phyloP scores from a whole-genome alignment of 139 green algal genomes.

The Edaphochlamys debaryana region DNA sequence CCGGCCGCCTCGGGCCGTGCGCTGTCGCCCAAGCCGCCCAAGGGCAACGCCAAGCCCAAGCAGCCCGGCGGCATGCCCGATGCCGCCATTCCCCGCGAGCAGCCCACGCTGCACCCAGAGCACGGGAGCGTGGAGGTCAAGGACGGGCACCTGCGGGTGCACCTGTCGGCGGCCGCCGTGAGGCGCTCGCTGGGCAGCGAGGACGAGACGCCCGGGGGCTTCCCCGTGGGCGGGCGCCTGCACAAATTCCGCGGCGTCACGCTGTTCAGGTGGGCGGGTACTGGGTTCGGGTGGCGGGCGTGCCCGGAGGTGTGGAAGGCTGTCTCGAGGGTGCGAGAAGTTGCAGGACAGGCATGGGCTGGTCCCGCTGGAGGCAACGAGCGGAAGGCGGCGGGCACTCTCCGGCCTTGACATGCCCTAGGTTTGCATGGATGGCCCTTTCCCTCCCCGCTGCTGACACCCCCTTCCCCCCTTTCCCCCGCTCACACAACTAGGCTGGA shows the following conservation, averaged over 20 bases:
- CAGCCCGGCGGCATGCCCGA: background rate
- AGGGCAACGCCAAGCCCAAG: too few relatives aligned
- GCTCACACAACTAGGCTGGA: too few relatives aligned
- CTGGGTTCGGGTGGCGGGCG: background rate
- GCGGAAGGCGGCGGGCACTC: too few relatives aligned
- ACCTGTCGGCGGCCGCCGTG: background rate
- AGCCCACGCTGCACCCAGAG: slow-evolving; percentile 18
- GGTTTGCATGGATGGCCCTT: too few relatives aligned
- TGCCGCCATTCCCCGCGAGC: background rate
- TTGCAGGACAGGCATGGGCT: background rate
- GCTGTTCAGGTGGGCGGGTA: slow-evolving; percentile 32
- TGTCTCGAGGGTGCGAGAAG: too few relatives aligned
- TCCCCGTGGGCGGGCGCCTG: background rate
- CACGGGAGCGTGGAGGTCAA: slow-evolving; percentile 37
- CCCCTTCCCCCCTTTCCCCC: too few relatives aligned
- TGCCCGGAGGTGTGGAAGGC: too few relatives aligned
- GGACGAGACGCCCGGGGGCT: background rate
- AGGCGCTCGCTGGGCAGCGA: slow-evolving; percentile 13
- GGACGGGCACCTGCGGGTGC: slow-evolving; percentile 36
- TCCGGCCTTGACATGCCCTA: too few relatives aligned
- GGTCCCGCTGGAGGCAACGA: too few relatives aligned
- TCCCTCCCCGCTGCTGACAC: too few relatives aligned
- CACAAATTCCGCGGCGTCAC: slow-evolving; percentile 40
- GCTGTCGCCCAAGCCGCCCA: background rate
- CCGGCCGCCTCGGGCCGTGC: background rate